phyloP scores from a whole-genome alignment of 805 yeast species.

The Diddensiella transvaalensis region DNA sequence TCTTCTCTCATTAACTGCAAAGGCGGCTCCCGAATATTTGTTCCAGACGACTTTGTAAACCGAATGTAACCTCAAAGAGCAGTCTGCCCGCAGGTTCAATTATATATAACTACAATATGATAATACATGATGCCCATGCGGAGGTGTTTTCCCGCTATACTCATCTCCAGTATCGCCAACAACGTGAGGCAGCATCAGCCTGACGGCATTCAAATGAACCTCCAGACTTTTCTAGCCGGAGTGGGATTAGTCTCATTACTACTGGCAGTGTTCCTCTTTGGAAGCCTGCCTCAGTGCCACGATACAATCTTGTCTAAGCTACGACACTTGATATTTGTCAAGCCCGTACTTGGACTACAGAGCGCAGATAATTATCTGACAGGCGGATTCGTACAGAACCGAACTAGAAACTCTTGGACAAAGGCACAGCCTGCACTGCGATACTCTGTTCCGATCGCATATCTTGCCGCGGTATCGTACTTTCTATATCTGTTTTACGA shows the following conservation, averaged over 20 bases:
- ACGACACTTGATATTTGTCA: conserved; percentile 21
- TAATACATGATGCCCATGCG: too few relatives aligned
- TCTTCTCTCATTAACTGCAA: too few relatives aligned
- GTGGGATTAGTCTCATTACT: conserved; percentile 27
- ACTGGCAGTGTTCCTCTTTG: conserved; percentile 33
- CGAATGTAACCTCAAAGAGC: too few relatives aligned
- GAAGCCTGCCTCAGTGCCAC: conserved; percentile 34
- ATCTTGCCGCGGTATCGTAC: conserved; percentile 17
- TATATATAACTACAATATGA: too few relatives aligned
- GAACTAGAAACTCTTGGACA: not conserved
- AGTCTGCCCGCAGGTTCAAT: too few relatives aligned
- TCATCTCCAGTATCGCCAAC: too few relatives aligned
- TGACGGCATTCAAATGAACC: too few relatives aligned
- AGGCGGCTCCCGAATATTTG: too few relatives aligned
- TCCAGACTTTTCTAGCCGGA: conserved; percentile 10
- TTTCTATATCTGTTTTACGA: conserved; percentile 18
- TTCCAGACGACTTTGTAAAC: too few relatives aligned
- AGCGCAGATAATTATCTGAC: conserved; percentile 16
- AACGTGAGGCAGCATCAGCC: too few relatives aligned
- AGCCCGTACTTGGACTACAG: conserved; percentile 17
- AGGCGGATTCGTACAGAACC: conserved; percentile 18
- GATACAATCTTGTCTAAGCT: conserved; percentile 24
- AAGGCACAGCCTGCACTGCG: conserved; percentile 6
- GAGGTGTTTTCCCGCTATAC: too few relatives aligned
- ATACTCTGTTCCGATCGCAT: conserved; percentile 25